phyloP scores from a whole-genome alignment of 1,139 yeast genomes.

The Nadsonia commutata region DNA sequence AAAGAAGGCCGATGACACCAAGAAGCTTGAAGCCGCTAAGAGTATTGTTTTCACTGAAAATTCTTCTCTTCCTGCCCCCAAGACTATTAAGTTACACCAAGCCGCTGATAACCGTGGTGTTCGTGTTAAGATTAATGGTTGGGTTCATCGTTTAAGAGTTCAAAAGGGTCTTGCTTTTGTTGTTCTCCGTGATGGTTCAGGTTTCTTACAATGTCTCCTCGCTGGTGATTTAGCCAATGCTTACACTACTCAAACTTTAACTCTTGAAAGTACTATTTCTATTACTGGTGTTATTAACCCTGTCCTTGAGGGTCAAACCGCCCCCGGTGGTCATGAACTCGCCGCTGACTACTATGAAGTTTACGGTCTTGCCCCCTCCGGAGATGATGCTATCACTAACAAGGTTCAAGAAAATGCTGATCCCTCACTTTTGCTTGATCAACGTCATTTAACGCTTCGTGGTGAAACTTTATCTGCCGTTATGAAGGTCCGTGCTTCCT shows the following conservation, averaged over 20 bases:
- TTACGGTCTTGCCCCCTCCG: conserved; percentile 88
- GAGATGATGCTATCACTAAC: conserved; percentile 91
- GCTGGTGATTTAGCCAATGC: conserved; percentile 89
- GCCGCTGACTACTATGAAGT: conserved; percentile 79
- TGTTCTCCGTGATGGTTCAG: conserved; percentile 91
- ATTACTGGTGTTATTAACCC: conserved; percentile 68
- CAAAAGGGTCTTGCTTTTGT: conserved; percentile 89
- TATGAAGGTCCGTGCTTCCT: conserved; percentile 83
- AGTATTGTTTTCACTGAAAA: conserved; percentile 58
- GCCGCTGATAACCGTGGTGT: conserved; percentile 36
- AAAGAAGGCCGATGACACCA: conserved; percentile 50
- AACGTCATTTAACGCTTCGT: conserved; percentile 86
- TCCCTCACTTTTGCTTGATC: conserved; percentile 82
- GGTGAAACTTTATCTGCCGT: conserved; percentile 93
- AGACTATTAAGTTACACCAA: conserved; percentile 46
- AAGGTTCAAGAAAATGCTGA: conserved; percentile 88
- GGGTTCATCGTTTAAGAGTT: conserved; percentile 89
- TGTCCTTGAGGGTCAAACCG: conserved; percentile 90
- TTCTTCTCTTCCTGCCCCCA: conserved; percentile 52
- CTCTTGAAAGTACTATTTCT: conserved; percentile 73
- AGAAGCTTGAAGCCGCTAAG: conserved; percentile 64
- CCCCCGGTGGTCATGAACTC: conserved; percentile 96
- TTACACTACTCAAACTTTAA: conserved; percentile 66
- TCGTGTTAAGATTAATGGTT: conserved; percentile 74
- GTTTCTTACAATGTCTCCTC: conserved; percentile 75